A percentile compares a stretch with the other conserved stretches of the same genome.
Conservation (phyloP, 2,329 filamentous ascomycete species). For the Cladosporium sp. region DNA sequence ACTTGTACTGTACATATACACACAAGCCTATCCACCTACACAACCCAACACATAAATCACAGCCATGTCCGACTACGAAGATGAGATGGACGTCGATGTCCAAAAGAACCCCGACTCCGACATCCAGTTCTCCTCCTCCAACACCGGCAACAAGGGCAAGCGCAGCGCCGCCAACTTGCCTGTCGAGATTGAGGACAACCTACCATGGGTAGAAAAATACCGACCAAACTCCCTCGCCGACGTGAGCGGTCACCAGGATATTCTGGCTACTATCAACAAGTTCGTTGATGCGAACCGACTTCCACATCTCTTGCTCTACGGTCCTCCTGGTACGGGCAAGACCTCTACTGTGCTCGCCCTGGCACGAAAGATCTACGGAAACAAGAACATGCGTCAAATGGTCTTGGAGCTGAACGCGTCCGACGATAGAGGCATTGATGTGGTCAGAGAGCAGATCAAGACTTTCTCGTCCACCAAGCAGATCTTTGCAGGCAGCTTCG, state of each 20-base stretch:
- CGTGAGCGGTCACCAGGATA: slow-evolving; percentile 95
- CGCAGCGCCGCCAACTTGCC: slow-evolving; percentile 89
- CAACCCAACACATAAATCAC: neutral
- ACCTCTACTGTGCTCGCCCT: slow-evolving; percentile 95
- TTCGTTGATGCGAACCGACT: slow-evolving; percentile 93
- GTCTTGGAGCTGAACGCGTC: slow-evolving; percentile 96
- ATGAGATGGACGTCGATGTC: slow-evolving; percentile 66
- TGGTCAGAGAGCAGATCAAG: slow-evolving; percentile 98
- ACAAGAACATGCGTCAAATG: slow-evolving; percentile 94
- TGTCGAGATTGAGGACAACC: slow-evolving; percentile 86
- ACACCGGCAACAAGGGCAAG: slow-evolving; percentile 74
- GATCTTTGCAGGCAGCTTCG: slow-evolving; percentile 67
- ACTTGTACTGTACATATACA: neutral
- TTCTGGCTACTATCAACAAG: slow-evolving; percentile 95
- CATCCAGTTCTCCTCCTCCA: slow-evolving; percentile 72
- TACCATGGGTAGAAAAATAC: slow-evolving; percentile 99
- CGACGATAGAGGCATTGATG: slow-evolving; percentile 95
- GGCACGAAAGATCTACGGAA: slow-evolving; percentile 87
- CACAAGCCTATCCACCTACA: neutral
- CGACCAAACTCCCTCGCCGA: slow-evolving; percentile 84
- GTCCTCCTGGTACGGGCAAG: slow-evolving; percentile 94
- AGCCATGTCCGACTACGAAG: slow-evolving; percentile 56
- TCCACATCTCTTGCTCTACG: slow-evolving; percentile 94
- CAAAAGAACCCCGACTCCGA: slow-evolving; percentile 51
- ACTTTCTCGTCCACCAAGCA: slow-evolving; percentile 98